Base-by-base conservation (phyloP, 1,284 basidiomycete species). In the Austroboletus novae-zelandiae region DNA sequence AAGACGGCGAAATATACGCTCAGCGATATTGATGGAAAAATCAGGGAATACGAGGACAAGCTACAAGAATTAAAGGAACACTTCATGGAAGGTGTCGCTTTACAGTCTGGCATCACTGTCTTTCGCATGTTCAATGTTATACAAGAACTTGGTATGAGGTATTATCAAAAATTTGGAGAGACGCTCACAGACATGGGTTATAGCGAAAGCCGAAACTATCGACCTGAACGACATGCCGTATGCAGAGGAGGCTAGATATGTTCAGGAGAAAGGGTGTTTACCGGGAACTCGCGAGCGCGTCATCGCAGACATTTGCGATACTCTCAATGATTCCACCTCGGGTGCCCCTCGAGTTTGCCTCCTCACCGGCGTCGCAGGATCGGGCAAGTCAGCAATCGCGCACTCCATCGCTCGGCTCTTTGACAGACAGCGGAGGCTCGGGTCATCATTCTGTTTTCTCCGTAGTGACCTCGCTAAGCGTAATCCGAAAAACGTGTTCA, bases 51-150 rank as follows among this genome's bases (percentile, higher is more conserved):
- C n/a, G 40, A 50, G 40, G 40, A 35, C 20, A 50, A 10, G 34
- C 25, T 50, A 0, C 37, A 36, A 35, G 47, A 50, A 14, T 20
- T 50, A 10, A 41, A 50, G 13, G 9, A 30, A 3, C 17, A n/a
- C 10, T 49, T 49, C 9, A 13, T 49, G 45, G 45, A 47, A 5
- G 48, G 48, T 15, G 23, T 39, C 10, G 10, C 20, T 4, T 8
- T 48, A 14, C 44, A 39, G 5, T 40, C 49, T 10, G 49, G 40
- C 0, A n/a, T 51, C 20, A 50, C 29, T 2, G 49, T 51, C 5
- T 36, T 50, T 27, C 49, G 49, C 9, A 50, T 39, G 47, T 32
- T 51, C 39, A 43, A 43, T 18, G 40, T 17, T 2, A 48, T 39
- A 4, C 34, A 43, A 10, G 36, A 27, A 4, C 18, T 35, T 1